Evolutionary conservation across 805 yeast genomes (phyloP).

Genomic region (Saturnispora galanensis): DNA sequence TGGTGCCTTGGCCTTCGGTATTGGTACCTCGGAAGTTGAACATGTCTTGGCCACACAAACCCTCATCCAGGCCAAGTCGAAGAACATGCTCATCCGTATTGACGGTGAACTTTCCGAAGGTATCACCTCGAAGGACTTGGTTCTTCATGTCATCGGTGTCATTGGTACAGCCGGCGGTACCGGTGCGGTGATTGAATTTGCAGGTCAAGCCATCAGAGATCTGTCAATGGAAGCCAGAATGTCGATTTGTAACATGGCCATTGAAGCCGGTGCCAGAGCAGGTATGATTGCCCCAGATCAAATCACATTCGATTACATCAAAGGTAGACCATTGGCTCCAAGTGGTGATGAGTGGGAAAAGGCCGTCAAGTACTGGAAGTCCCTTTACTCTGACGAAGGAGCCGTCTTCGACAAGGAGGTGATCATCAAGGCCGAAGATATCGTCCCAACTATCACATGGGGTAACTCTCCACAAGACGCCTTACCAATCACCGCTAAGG

Average conservation of each 20-base stretch:
- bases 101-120: conserved; percentile 81
- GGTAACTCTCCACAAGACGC: conserved; percentile 99
- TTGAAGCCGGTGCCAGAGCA: conserved; percentile 98
- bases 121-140: conserved; percentile 90
- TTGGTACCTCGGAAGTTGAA: conserved; percentile 98
- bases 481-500: conserved; percentile 79
- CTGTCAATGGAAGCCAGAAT: conserved; percentile 96
- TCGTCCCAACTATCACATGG: conserved; percentile 97
- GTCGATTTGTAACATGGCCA: conserved; percentile 99
- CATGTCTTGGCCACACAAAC: conserved; percentile 98
- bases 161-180: conserved; percentile 99
- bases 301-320: conserved; percentile 74
- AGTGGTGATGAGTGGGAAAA: conserved; percentile 91
- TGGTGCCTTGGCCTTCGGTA: conserved; percentile 95
- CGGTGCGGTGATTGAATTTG: conserved; percentile 92
- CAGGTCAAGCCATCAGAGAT: conserved; percentile 86
- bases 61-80: conserved; percentile 85
- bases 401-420: conserved; percentile 85
- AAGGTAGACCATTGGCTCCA: conserved; percentile 94
- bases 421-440: conserved; percentile 69
- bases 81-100: conserved; percentile 85
- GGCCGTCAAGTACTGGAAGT: conserved; percentile 84
- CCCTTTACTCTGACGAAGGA: conserved; percentile 80
- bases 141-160: conserved; percentile 87
- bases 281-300: conserved; percentile 98